Conservation (phyloP, 768 basidiomycete genomes). For the Leccinellum rugosiceps region DNA sequence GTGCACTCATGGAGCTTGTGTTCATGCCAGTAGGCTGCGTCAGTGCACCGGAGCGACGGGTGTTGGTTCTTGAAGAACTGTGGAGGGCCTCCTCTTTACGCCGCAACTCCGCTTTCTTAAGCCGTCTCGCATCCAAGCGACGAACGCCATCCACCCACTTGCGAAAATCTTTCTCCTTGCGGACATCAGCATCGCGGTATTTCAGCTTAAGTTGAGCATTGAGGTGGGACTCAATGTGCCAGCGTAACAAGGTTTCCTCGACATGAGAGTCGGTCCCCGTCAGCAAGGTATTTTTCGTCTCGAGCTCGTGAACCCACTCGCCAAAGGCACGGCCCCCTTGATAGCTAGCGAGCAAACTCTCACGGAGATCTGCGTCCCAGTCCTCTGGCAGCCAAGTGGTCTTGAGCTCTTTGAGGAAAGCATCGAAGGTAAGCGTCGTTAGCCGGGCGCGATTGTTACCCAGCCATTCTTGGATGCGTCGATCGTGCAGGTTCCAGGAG, state of each 20-base stretch:
- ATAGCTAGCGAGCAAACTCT: background rate
- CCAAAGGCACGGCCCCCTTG: background rate
- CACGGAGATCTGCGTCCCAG: background rate
- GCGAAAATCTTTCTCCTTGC: background rate
- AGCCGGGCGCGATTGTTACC: too few species aligned
- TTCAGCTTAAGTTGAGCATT: background rate
- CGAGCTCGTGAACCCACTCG: background rate
- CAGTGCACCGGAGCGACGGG: too few species aligned
- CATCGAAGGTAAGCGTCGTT: too few species aligned
- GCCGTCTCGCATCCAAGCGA: background rate
- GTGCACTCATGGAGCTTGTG: too few species aligned
- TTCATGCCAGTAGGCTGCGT: too few species aligned
- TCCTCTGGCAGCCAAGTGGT: background rate
- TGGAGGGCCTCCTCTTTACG: background rate
- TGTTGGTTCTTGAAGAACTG: background rate
- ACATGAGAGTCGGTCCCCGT: background rate
- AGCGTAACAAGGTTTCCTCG: background rate
- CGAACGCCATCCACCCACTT: background rate
- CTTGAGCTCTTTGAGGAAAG: too few species aligned
- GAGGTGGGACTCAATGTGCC: background rate
- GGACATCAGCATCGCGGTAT: background rate
- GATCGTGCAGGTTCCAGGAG: too few species aligned
- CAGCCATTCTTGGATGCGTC: too few species aligned
- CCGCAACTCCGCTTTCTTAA: background rate
- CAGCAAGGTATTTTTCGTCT: background rate